Percentiles rank a stretch among this genome's conserved stretches.
These are phyloP conservation scores for Pseudopyricularia cyperi DNA, from an alignment of 2,329 filamentous ascomycete species.

Conservation along the genomic window DNA sequence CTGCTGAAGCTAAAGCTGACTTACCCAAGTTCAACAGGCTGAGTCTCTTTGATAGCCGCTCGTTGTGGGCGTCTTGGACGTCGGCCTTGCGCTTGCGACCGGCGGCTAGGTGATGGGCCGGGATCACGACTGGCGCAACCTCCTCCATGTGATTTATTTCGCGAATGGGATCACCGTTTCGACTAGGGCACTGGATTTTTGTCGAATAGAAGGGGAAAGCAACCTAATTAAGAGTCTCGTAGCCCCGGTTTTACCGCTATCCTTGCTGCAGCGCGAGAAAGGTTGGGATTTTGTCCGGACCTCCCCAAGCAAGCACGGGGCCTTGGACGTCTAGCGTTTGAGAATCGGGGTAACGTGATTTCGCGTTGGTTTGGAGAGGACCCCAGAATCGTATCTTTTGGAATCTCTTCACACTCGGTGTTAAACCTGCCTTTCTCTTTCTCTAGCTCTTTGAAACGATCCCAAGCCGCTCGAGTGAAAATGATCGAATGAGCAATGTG, in stretches of 20 bases:
- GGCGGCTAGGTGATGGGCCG: slow-evolving; percentile 4
- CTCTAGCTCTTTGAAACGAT: too few relatives aligned
- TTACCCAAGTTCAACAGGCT: slow-evolving; percentile 72
- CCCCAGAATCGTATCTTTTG: background rate
- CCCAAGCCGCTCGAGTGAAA: too few relatives aligned
- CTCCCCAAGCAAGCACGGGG: background rate
- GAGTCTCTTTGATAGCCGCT: slow-evolving; percentile 75
- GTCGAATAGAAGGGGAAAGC: background rate
- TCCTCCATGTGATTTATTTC: background rate
- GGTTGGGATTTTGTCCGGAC: too few relatives aligned
- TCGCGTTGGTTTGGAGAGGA: background rate
- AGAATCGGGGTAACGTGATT: background rate
- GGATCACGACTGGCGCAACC: background rate
- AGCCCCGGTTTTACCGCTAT: background rate
- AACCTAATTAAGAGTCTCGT: background rate
- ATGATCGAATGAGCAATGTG: too few relatives aligned
- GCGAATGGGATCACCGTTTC: background rate
- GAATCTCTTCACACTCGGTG: background rate
- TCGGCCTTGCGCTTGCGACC: slow-evolving; percentile 49
- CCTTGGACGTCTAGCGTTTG: background rate
- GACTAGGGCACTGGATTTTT: background rate
- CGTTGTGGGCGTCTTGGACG: slow-evolving; percentile 37
- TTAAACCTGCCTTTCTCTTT: too few relatives aligned
- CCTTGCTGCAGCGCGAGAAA: too few relatives aligned
- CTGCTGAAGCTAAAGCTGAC: too few relatives aligned